A percentile compares a stretch with the other conserved stretches of the same genome.
phyloP scores from a whole-genome alignment of 2,329 filamentous ascomycete species.

The Diaporthe sp. region DNA sequence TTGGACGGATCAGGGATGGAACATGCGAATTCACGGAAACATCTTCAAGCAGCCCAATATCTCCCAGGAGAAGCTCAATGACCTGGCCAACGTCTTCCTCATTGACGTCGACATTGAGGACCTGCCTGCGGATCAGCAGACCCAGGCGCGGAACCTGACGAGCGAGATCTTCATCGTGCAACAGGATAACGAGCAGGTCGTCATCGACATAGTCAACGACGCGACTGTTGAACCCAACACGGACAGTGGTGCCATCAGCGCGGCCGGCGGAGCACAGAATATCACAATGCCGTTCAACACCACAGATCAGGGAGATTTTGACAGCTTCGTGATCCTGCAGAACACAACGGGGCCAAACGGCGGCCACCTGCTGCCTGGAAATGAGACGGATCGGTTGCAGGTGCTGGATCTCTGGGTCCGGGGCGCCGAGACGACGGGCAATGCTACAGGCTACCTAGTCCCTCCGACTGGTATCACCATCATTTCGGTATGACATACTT shows the following conservation, averaged over 20 bases:
- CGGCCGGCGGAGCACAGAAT: slow-evolving; percentile 71
- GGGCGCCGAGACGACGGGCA: slow-evolving; percentile 72
- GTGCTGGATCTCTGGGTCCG: slow-evolving; percentile 76
- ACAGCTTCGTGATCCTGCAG: slow-evolving; percentile 74
- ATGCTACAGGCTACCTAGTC: slow-evolving; percentile 82
- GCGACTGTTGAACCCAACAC: slow-evolving; percentile 63
- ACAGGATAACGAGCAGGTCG: slow-evolving; percentile 73
- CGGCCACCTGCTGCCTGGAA: slow-evolving; percentile 69
- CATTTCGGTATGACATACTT: slow-evolving; percentile 83
- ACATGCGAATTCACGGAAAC: slow-evolving; percentile 81
- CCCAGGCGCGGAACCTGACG: slow-evolving; percentile 80
- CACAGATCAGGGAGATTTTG: slow-evolving; percentile 78
- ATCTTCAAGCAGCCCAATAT: slow-evolving; percentile 85
- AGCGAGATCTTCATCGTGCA: slow-evolving; percentile 81
- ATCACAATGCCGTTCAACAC: slow-evolving; percentile 75
- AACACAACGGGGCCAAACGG: slow-evolving; percentile 65
- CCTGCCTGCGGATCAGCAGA: slow-evolving; percentile 69
- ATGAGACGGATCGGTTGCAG: slow-evolving; percentile 74
- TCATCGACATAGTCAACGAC: slow-evolving; percentile 67
- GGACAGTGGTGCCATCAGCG: slow-evolving; percentile 64
- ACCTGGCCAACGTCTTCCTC: slow-evolving; percentile 78
- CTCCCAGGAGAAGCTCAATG: slow-evolving; percentile 72
- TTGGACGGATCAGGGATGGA: slow-evolving; percentile 84
- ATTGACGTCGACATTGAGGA: slow-evolving; percentile 72
- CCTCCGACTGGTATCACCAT: slow-evolving; percentile 78